phyloP scores from a whole-genome alignment of 140 eudicot species.

The Cichorium intybus region DNA sequence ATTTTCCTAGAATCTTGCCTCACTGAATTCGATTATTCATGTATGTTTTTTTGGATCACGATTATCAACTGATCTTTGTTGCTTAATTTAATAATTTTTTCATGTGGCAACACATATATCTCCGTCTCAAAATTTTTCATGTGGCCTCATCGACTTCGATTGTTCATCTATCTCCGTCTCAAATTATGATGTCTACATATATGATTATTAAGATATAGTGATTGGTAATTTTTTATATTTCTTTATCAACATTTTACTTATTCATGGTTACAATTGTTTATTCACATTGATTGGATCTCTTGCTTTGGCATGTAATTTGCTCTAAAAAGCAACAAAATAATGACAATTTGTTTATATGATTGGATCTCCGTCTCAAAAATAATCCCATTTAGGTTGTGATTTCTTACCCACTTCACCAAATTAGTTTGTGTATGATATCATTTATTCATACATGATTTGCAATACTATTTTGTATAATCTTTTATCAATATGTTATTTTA shows the following conservation, averaged over 20 bases:
- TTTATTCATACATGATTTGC: too few species aligned
- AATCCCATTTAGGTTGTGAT: too few species aligned
- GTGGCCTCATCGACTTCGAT: constrained; percentile 23
- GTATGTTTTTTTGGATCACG: constrained; percentile 32
- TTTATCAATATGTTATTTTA: too few species aligned
- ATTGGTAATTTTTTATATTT: background rate
- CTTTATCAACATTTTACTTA: background rate
- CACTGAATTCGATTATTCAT: constrained; percentile 12
- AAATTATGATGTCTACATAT: constrained; percentile 25
- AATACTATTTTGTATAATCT: too few species aligned
- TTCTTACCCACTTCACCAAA: too few species aligned
- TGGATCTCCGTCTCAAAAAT: too few species aligned
- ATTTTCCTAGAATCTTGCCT: constrained; percentile 21
- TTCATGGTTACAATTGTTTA: background rate
- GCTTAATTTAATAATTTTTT: background rate
- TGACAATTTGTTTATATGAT: background rate
- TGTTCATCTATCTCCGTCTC: background rate
- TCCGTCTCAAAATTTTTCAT: too few species aligned
- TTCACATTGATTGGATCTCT: constrained; percentile 13
- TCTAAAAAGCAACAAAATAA: background rate
- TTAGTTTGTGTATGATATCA: too few species aligned
- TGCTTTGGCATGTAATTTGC: constrained; percentile 1
- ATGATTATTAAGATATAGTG: background rate
- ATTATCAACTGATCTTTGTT: background rate
- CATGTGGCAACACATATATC: constrained; percentile 32